phyloP scores from a whole-genome alignment of 768 basidiomycete genomes.

The Boletellus ananas region DNA sequence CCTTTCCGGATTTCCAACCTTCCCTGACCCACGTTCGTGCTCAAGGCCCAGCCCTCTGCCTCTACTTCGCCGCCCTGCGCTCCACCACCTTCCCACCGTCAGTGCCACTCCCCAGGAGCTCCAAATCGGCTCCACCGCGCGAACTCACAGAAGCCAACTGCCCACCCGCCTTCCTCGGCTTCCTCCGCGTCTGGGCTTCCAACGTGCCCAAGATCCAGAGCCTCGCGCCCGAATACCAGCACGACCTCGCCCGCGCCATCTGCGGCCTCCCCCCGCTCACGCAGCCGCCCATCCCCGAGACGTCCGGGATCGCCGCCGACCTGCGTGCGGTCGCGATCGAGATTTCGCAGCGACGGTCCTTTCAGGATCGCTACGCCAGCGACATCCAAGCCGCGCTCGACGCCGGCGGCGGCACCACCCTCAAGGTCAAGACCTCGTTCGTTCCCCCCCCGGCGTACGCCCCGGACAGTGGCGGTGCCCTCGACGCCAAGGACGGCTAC shows the following conservation, averaged over 20 bases:
- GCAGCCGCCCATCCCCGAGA: conserved; percentile 35
- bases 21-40: neutral
- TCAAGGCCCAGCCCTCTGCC: conserved; percentile 72
- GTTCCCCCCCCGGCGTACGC: conserved; percentile 66
- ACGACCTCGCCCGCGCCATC: conserved; percentile 79
- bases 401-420: conserved; percentile 40
- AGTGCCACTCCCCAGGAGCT: conserved; percentile 66
- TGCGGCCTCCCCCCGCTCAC: conserved; percentile 53
- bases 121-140: conserved; percentile 45
- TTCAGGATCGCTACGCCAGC: conserved; percentile 72
- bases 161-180: conserved; percentile 61
- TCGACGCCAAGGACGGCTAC: conserved; percentile 1
- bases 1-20: neutral
- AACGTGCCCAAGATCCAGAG: conserved; percentile 62
- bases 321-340: conserved; percentile 84
- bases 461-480: no score
- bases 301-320: conserved; percentile 71
- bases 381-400: conserved; percentile 82
- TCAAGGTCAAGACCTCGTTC: conserved; percentile 53
- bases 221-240: conserved; percentile 61
- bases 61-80: conserved; percentile 81
- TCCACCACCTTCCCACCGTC: conserved; percentile 74
- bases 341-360: conserved; percentile 78
- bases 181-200: conserved; percentile 70
- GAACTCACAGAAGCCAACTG: conserved; percentile 67